Evolutionary conservation across 202 grass and related monocot genomes (phyloP), one percentile per base, ranked within the genome.

Genomic region (Setaria viridis): DNA sequence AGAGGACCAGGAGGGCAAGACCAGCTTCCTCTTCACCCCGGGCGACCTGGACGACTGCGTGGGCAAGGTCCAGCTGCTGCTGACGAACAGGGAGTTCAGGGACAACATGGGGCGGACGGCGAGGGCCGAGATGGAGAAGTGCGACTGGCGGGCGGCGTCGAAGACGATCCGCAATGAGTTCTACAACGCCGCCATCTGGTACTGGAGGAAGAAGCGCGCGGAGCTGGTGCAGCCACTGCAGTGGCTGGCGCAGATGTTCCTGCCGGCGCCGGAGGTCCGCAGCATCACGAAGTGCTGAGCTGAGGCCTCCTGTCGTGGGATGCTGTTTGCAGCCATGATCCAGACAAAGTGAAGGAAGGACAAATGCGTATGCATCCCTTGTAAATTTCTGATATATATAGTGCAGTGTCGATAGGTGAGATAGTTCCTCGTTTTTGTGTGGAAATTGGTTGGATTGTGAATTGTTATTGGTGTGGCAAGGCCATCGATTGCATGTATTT

Each of bases 81-180:
- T 99, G 67, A 83, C 84, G 3, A 81, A 85, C 47, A 72, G 33
- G 6, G 91, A 90, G 30, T 91, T 99, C 51, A 92, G 93, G 67
- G 86, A 87, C 32, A 75, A 50, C 16, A 95, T 95, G 91, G 96
- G 82, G 39, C 91, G 33, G 34, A 90, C 84, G 0, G 91, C 96
- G 45, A 85, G 96, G 46, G 57, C 81, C 0, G 96, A 95, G 80
- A 98, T 92, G 95, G 93, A 95, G 84, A 90, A 98, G 58, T 92
- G 90, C 1, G 93, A 91, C 30, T 98, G 95, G 95, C 86, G 83
- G 54, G 91, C 91, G 3, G 87, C 95, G 1, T 93, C 95, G 1
- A 89, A 85, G 80, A 92, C 72, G 64, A 95, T 98, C 79, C 91
- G 91, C 20, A 94, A 98, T 3, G 95, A 98, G 87, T 92, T 95